phyloP scores from a whole-genome alignment of 257 asterid species.

The Vinca minor region DNA sequence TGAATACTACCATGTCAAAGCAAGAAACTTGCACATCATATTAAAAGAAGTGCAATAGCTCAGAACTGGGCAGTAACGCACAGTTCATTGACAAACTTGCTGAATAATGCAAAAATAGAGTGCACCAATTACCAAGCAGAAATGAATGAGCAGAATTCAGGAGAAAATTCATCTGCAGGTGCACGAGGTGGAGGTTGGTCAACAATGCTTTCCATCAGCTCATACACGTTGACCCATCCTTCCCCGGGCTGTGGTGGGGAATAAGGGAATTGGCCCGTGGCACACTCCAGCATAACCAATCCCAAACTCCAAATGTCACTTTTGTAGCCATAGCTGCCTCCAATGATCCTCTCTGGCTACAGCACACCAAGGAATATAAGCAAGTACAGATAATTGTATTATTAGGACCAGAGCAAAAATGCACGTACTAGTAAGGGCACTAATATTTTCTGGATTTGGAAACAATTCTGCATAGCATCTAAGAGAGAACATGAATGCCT shows the following conservation, averaged over 20 bases:
- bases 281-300: constrained; percentile 84
- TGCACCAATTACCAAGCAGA: constrained; percentile 58
- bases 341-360: constrained; percentile 92
- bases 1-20: not conserved
- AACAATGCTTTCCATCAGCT: constrained; percentile 85
- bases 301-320: constrained; percentile 99
- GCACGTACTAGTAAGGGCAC: not conserved
- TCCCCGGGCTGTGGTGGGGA: constrained; percentile 68
- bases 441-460: not conserved
- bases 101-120: not conserved
- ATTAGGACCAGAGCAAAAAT: not conserved
- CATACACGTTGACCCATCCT: constrained; percentile 83
- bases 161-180: constrained; percentile 69
- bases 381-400: constrained; percentile 3
- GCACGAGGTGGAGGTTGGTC: constrained; percentile 78
- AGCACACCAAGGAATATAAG: constrained; percentile 10
- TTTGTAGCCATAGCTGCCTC: constrained; percentile 64
- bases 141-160: constrained; percentile 85
- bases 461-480: constrained; percentile 10
- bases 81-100: constrained; percentile 1
- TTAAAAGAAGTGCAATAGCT: not conserved
- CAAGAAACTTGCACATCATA: not conserved
- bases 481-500: not conserved
- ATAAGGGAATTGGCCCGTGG: constrained; percentile 79
- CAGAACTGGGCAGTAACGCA: no score